These are phyloP conservation scores for Pachyrhizus erosus DNA, from an alignment of 306 rosid species.

Conservation along the genomic window DNA sequence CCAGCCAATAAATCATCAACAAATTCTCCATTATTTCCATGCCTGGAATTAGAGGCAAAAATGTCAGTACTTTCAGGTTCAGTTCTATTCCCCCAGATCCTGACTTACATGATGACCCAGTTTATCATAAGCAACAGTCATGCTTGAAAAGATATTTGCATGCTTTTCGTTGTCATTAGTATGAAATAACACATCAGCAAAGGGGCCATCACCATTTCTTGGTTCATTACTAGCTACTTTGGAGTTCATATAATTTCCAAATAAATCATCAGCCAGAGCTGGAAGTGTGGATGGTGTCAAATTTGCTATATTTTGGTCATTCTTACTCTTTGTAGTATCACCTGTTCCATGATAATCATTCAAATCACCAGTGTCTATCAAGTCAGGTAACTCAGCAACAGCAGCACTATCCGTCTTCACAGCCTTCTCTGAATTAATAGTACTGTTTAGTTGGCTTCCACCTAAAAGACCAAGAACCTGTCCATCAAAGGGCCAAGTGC, in stretches of 20 bases:
- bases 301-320: slow-evolving; percentile 50
- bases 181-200: slow-evolving; percentile 79
- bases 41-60: slow-evolving; percentile 21
- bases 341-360: slow-evolving; percentile 11
- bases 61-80: background rate
- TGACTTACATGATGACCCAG: slow-evolving; percentile 41
- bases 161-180: slow-evolving; percentile 55
- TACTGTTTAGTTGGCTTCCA: slow-evolving; percentile 8
- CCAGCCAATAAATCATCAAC: slow-evolving; percentile 17
- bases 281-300: slow-evolving; percentile 44
- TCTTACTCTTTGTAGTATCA: slow-evolving; percentile 31
- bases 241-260: slow-evolving; percentile 43
- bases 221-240: background rate
- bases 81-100: slow-evolving; percentile 41
- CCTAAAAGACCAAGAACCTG: slow-evolving; percentile 31
- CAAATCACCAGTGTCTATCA: slow-evolving; percentile 7
- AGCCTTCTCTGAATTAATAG: slow-evolving; percentile 18
- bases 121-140: background rate
- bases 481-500: slow-evolving; percentile 13
- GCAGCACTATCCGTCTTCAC: background rate
- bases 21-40: background rate
- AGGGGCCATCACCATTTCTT: slow-evolving; percentile 71
- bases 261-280: slow-evolving; percentile 63
- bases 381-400: slow-evolving; percentile 7
- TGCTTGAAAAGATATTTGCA: slow-evolving; percentile 73